Evolutionary conservation across 202 grass and related monocot genomes (phyloP).

Genomic region (Setaria viridis): DNA sequence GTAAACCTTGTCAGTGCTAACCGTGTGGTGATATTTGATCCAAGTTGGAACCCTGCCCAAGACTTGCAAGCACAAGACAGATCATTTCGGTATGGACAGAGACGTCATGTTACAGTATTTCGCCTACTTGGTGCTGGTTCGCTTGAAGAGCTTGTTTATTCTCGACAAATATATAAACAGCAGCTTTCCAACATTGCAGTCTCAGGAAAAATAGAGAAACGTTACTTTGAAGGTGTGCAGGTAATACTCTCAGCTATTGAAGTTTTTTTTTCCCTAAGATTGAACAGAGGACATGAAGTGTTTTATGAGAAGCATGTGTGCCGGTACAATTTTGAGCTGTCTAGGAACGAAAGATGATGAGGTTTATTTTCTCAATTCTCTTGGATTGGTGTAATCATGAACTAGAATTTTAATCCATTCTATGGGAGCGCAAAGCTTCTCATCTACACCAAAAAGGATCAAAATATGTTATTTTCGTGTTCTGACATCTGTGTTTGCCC

Average conservation of each 20-base stretch:
- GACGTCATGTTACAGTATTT: conserved; percentile 87
- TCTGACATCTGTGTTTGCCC: conserved; percentile 13
- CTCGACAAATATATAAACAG: conserved; percentile 94
- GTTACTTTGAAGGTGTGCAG: conserved; percentile 98
- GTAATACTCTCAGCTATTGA: conserved; percentile 48
- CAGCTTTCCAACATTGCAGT: conserved; percentile 97
- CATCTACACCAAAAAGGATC: conserved; percentile 31
- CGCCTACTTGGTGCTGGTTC: conserved; percentile 94
- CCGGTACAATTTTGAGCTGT: conserved; percentile 30
- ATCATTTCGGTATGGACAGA: conserved; percentile 95
- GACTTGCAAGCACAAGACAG: conserved; percentile 97
- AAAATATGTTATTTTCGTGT: conserved; percentile 33
- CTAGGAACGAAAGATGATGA: conserved; percentile 7
- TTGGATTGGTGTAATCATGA: conserved; percentile 25
- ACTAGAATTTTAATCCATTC: neutral
- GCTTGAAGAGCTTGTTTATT: conserved; percentile 96
- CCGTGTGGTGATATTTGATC: conserved; percentile 97
- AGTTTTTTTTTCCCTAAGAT: conserved; percentile 27
- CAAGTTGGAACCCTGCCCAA: conserved; percentile 98
- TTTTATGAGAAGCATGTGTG: conserved; percentile 27
- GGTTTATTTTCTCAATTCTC: conserved; percentile 30
- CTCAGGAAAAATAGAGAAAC: conserved; percentile 92
- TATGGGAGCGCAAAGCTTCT: neutral
- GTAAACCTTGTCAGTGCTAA: conserved; percentile 96
- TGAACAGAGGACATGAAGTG: conserved; percentile 26